Evolutionary conservation across 1,139 yeast genomes (phyloP).

Genomic region (Meyerozyma carpophila): DNA sequence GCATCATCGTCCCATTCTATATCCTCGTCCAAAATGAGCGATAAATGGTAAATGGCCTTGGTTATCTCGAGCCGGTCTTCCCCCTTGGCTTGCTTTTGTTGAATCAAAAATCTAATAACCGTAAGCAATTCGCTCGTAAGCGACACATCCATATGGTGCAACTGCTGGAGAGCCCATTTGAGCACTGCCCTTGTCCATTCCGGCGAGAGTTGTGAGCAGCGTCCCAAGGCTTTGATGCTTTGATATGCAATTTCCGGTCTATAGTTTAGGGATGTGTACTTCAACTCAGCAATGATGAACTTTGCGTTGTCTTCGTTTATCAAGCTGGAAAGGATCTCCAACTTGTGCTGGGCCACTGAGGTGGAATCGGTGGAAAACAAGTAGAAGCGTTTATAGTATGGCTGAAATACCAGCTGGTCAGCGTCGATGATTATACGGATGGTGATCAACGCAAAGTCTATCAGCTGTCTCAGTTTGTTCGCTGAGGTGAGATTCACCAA

Average conservation of each 20-base stretch:
- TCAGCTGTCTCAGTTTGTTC: conserved; percentile 22
- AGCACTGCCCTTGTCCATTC: conserved; percentile 34
- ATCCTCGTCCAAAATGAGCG: conserved; percentile 22
- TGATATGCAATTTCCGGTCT: conserved; percentile 39
- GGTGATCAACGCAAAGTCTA: conserved; percentile 36
- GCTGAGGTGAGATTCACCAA: conserved; percentile 38
- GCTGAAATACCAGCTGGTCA: conserved; percentile 43
- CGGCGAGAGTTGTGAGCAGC: conserved; percentile 38
- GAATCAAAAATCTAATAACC: conserved; percentile 68
- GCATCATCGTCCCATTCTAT: conserved; percentile 46
- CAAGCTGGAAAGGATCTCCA: conserved; percentile 58
- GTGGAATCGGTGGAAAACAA: conserved; percentile 54
- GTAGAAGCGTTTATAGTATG: conserved; percentile 47
- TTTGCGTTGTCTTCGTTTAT: conserved; percentile 49
- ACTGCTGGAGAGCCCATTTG: conserved; percentile 37
- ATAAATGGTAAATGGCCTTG: conserved; percentile 33
- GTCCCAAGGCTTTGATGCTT: conserved; percentile 55
- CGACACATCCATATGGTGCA: conserved; percentile 16
- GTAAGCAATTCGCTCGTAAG: conserved; percentile 49
- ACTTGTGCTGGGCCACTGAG: conserved; percentile 47
- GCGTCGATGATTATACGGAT: conserved; percentile 29
- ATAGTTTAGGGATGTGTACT: conserved; percentile 51
- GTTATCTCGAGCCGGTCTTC: conserved; percentile 22
- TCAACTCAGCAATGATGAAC: conserved; percentile 58
- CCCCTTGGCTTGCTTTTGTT: conserved; percentile 38